Conservation (phyloP, 768 basidiomycete genomes). For the Russula abietina region DNA sequence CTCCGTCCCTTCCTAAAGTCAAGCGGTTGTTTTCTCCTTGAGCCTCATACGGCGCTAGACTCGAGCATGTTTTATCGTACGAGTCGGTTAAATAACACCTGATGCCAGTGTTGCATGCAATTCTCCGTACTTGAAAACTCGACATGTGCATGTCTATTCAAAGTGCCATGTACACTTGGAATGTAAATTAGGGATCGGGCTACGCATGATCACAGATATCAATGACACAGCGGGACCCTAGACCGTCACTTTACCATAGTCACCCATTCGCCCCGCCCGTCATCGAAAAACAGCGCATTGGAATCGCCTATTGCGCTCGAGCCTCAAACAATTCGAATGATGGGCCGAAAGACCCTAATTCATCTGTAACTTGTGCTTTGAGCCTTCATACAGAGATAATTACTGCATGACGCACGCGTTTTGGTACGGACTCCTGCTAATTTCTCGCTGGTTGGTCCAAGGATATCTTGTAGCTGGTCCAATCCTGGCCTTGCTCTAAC, state of each 20-base stretch:
- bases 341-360: background rate
- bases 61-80: conserved; percentile 44
- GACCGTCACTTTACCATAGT: too few relatives aligned
- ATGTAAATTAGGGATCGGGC: too few relatives aligned
- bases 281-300: too few relatives aligned
- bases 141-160: too few relatives aligned
- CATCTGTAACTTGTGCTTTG: background rate
- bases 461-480: background rate
- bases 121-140: too few relatives aligned
- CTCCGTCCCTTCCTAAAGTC: conserved; percentile 39
- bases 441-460: background rate
- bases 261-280: too few relatives aligned
- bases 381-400: background rate
- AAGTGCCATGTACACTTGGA: too few relatives aligned
- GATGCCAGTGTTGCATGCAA: too few relatives aligned
- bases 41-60: conserved; percentile 14
- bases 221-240: too few relatives aligned
- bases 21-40: conserved; percentile 57
- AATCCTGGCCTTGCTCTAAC: background rate
- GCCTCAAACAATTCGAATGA: background rate
- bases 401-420: background rate
- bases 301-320: background rate
- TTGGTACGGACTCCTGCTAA: background rate
- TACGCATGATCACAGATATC: too few relatives aligned
- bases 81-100: conserved; percentile 25